Evolutionary conservation across 495 filamentous ascomycete species (phyloP), one percentile per base, ranked within the genome.

Genomic region (Xylaria venustula): DNA sequence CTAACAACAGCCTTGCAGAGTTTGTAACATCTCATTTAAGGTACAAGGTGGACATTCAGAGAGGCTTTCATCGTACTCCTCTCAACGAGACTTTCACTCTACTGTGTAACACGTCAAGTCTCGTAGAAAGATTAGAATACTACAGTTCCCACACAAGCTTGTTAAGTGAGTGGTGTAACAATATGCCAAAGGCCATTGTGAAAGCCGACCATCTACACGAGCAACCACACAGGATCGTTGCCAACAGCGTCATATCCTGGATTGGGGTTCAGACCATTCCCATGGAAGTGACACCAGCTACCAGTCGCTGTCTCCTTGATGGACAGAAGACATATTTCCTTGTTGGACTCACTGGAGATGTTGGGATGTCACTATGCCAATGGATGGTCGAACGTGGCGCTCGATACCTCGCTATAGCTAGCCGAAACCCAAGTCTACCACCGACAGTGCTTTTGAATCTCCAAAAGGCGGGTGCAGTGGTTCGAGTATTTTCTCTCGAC

Each of bases 311-410:
- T 14, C 58, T 25, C 64, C 71, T 52, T 25, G 3, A 1, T 22
- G 8, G 14, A 4, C 32, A 53, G 2, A 53, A 53, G 12, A 53
- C 50, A 1, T 84, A 84, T 56, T 67, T 72, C 48, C 68, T 84
- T 0, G 64, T 81, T 28, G 81, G 81, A 7, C 64, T 83, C 1
- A 76, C 77, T 11, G 75, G 76, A 11, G 69, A 70, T 3, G 64
- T 83, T 17, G 81, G 80, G 12, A 57, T 66, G 19, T 81, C 80
- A 1, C 63, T 83, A 0, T 79, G 77, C 50, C 57, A 75, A 14
- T 84, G 78, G 79, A 83, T 84, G 80, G 66, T 72, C 0, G 12
- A 30, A 0, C 68, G 77, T 32, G 81, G 81, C 2, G 80, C 81
- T 3, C 37, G 67, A 26, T 68, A 73, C 53, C 63, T 84, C 22